phyloP scores from a whole-genome alignment of 2,329 filamentous ascomycete genomes.

The Geosmithia putterillii region DNA sequence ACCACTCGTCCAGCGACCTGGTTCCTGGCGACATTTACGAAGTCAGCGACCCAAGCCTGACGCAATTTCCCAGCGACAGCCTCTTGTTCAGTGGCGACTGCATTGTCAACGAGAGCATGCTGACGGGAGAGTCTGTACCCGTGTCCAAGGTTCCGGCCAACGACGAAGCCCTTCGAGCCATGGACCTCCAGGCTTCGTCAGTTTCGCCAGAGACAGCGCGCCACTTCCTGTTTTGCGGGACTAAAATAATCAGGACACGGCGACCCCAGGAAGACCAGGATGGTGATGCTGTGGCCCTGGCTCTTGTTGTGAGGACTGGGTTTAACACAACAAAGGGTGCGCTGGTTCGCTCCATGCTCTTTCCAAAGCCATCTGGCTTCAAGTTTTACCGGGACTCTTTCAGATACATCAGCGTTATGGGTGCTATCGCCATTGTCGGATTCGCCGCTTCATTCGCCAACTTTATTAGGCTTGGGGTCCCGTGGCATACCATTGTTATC shows the following conservation, averaged over 20 bases:
- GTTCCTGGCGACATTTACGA: constrained; percentile 96
- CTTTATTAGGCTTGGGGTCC: constrained; percentile 72
- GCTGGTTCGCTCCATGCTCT: constrained; percentile 92
- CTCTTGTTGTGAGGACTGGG: constrained; percentile 84
- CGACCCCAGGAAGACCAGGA: constrained; percentile 76
- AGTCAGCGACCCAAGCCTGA: constrained; percentile 81
- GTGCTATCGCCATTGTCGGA: constrained; percentile 67
- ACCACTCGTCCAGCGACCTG: constrained; percentile 73
- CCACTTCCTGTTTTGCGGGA: constrained; percentile 89
- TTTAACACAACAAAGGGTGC: constrained; percentile 98
- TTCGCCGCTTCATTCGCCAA: constrained; percentile 90
- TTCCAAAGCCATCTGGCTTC: constrained; percentile 95
- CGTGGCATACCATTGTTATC: constrained; percentile 84
- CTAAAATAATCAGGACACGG: constrained; percentile 84
- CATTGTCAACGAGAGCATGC: constrained; percentile 98
- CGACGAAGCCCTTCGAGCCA: constrained; percentile 61
- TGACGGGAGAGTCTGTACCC: constrained; percentile 82
- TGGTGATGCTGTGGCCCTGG: constrained; percentile 81
- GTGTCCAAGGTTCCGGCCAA: constrained; percentile 84
- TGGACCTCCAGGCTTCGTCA: constrained; percentile 71
- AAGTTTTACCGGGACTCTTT: constrained; percentile 98
- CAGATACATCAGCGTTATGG: constrained; percentile 97
- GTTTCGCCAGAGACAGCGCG: constrained; percentile 74
- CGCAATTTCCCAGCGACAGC: constrained; percentile 85
- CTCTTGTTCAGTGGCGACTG: constrained; percentile 86